Conservation (phyloP, 2,329 filamentous ascomycete genomes). For the Ascochyta rabiei region DNA sequence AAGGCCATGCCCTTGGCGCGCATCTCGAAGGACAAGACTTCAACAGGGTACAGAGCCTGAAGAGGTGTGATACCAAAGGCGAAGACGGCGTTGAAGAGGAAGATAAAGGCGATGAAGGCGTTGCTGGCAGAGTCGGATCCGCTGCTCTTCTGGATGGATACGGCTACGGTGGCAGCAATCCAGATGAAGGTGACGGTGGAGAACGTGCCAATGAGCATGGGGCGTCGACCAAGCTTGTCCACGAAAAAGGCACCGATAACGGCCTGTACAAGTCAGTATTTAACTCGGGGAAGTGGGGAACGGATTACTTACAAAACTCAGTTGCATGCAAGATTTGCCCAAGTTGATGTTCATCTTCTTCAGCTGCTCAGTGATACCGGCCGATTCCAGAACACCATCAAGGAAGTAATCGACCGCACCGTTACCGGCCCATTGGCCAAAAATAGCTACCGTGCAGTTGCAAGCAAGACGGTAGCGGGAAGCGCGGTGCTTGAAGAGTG, state of each 20-base stretch:
- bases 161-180: slow-evolving; percentile 30
- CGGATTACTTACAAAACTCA: slow-evolving; percentile 32
- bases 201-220: slow-evolving; percentile 40
- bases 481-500: slow-evolving; percentile 34
- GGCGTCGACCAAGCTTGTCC: slow-evolving; percentile 41
- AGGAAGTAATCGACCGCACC: slow-evolving; percentile 46
- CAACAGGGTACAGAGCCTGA: slow-evolving; percentile 57
- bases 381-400: slow-evolving; percentile 42
- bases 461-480: slow-evolving; percentile 44
- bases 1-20: slow-evolving; percentile 58
- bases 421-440: slow-evolving; percentile 51
- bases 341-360: slow-evolving; percentile 48
- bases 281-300: neutral
- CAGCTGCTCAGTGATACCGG: slow-evolving; percentile 41
- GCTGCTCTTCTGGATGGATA: slow-evolving; percentile 23
- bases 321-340: slow-evolving; percentile 42
- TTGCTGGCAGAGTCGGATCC: slow-evolving; percentile 24
- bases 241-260: slow-evolving; percentile 44
- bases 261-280: slow-evolving; percentile 22
- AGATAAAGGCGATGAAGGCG: slow-evolving; percentile 48
- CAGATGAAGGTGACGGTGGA: slow-evolving; percentile 31
- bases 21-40: slow-evolving; percentile 55
- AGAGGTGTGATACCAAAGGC: slow-evolving; percentile 52
- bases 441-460: slow-evolving; percentile 50
- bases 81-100: slow-evolving; percentile 52